Evolutionary conservation across 345 rosid genomes (phyloP), one percentile per base, ranked within the genome.

Genomic region (Noccaea caerulescens): DNA sequence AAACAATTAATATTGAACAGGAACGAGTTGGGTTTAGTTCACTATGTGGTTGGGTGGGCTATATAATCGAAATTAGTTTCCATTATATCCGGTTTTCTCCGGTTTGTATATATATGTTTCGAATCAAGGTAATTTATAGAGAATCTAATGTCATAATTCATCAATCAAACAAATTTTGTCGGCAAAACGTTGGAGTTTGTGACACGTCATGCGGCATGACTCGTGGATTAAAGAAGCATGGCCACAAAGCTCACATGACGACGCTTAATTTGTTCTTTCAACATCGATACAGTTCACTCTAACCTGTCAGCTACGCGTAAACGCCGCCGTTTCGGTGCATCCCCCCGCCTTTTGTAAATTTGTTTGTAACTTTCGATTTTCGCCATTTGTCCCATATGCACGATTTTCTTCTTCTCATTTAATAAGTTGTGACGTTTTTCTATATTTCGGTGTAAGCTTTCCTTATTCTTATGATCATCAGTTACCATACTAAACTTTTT

Each of bases 241-340:
- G 56, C 63, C 78, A 59, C 78, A 67, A 67, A 44, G 56, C 73
- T 61, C 78, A 75, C 78, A 75, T 73, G 77, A 23, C 61, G 77
- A 23, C 61, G 9, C 68, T 51, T 42, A 20, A 13, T 60, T 64
- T 41, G 41, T 41, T 32, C 77, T 66, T 59, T 73, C 77, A 67
- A 66, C 72, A 66, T 73, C 77, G 6, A 39, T 23, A 51, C 72
- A 72, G 76, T 58, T 51, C 77, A 73, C 62, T 73, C 72, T 41
- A 66, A 33, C 25, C 77, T 73, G 77, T 60, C 72, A 34, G 3
- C 61, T 20, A 70, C 78, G 52, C 69, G 73, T 61, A 68, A 75
- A 59, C 73, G 57, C 43, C 78, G 30, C 30, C 73, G 73, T 68
- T 60, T 68, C 63, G 69, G 11, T 10, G 33, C 41, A 38, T 10